Percentiles rank a stretch among this genome's conserved stretches.
Evolutionary conservation across 1,284 basidiomycete species (phyloP).

Genomic region (Sporisorium iseilematis-ciliati): DNA sequence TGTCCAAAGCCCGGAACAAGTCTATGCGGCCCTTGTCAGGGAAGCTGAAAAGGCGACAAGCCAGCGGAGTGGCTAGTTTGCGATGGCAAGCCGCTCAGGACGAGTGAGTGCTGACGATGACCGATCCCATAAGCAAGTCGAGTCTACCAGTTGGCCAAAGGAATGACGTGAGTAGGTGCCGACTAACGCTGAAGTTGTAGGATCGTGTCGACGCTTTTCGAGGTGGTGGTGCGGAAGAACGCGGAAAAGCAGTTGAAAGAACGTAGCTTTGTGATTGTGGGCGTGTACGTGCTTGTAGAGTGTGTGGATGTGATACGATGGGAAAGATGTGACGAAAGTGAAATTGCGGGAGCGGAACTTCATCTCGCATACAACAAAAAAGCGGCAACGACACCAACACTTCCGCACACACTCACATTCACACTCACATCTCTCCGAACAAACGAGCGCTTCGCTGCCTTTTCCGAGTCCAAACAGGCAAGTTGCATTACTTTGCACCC

Average conservation of each 20-base stretch:
- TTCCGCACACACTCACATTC: neutral
- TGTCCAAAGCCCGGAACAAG: too few relatives aligned
- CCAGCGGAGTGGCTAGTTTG: neutral
- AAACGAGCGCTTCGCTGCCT: neutral
- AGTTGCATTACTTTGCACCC: neutral
- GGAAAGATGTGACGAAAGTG: conserved; percentile 8
- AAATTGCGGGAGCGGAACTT: conserved; percentile 14
- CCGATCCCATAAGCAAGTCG: neutral
- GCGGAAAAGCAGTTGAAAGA: neutral
- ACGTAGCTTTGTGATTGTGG: neutral
- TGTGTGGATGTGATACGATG: conserved; percentile 2
- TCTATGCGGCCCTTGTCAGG: neutral
- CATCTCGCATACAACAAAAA: conserved; percentile 5
- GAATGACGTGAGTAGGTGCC: neutral
- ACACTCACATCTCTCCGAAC: neutral
- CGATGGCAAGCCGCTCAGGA: conserved; percentile 5
- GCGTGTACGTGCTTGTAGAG: neutral
- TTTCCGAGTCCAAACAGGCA: neutral
- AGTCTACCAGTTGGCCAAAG: neutral
- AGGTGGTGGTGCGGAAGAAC: neutral
- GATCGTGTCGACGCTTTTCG: neutral
- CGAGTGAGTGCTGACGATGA: neutral
- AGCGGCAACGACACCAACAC: conserved; percentile 3
- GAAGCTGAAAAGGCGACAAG: neutral
- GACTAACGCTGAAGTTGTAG: neutral